Evolutionary conservation across 805 yeast genomes (phyloP).

Genomic region (Candida schatavii): DNA sequence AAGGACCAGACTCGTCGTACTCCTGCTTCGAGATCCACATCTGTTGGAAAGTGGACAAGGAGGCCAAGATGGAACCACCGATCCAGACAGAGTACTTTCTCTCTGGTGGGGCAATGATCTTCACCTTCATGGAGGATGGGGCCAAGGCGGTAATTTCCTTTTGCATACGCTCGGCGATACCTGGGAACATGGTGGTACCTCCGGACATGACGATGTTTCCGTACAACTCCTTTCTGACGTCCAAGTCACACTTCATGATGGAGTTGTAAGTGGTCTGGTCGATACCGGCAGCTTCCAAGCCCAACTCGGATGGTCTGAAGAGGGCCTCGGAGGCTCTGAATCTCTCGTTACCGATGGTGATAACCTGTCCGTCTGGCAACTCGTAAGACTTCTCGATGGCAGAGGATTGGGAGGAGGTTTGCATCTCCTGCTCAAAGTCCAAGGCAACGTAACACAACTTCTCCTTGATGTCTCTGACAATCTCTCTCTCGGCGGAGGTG

Average conservation of each 20-base stretch:
- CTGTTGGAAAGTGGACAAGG: constrained; percentile 99
- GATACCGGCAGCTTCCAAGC: constrained; percentile 95
- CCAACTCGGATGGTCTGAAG: constrained; percentile 94
- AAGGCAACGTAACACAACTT: constrained; percentile 98
- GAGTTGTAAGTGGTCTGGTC: constrained; percentile 96
- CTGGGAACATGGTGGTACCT: constrained; percentile 99
- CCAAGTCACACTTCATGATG: constrained; percentile 98
- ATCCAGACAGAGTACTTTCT: constrained; percentile 99
- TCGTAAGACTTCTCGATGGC: constrained; percentile 98
- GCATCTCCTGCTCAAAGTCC: constrained; percentile 99
- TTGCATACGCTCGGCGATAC: constrained; percentile 99
- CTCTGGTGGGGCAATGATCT: constrained; percentile 99
- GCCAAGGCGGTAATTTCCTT: constrained; percentile 99
- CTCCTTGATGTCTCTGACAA: constrained; percentile 92
- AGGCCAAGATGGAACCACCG: constrained; percentile 99
- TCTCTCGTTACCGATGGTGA: constrained; percentile 99
- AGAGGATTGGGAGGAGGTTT: constrained; percentile 97
- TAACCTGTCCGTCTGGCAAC: constrained; percentile 99
- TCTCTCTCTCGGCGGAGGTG: constrained; percentile 99
- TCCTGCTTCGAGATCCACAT: constrained; percentile 99
- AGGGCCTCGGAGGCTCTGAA: constrained; percentile 99
- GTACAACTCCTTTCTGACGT: constrained; percentile 97
- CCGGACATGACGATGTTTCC: constrained; percentile 99
- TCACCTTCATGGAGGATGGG: constrained; percentile 99
- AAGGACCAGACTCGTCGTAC: constrained; percentile 99